Base-by-base conservation (phyloP, 2,329 filamentous ascomycete genomes). In the Exophiala phaeomuriformis region DNA sequence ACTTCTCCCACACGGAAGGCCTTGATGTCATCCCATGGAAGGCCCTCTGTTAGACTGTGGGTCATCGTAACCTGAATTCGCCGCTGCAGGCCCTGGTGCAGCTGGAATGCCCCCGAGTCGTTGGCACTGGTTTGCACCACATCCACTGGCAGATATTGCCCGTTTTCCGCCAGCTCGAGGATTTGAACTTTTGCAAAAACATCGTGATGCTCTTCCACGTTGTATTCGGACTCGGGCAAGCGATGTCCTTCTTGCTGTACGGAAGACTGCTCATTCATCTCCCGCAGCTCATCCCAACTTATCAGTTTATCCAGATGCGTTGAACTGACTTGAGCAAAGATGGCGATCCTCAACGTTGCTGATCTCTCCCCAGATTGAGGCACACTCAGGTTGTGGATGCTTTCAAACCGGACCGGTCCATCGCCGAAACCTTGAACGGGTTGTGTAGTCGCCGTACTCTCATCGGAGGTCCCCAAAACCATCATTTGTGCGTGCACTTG, bases 211-310 rank as follows among this genome's bases (percentile, higher is more conserved):
- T 97, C 93, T 68, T 96, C 89, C 0, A 85, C 88, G 64, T 85
- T 95, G 67, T 94, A 98, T 62, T 98, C 90, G 0, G 87, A 86
- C 68, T 98, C 93, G 8, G 88, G 84, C 60, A 98, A 84, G 7
- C 93, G 80, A 28, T 86, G 78, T 57, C 78, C 68, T 42, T 74
- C 80, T 3, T 74, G 68, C 53, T 74, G 77, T 51, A 79, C 77
- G 30, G 35, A 44, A 2, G 73, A 72, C 27, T 72, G 71, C 45
- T 77, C 75, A 2, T 77, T 77, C 28, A 79, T 76, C 69, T 98
- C 91, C 54, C 91, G 84, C 84, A 98, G 96, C 64, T 97, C 93
- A 67, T 98, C 93, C 93, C 93, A 98, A 72, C 93, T 98, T 8
- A 96, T 80, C 47, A 98, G 78, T 73, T 95, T 97, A 69, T 98